Evolutionary conservation across 2,329 filamentous ascomycete genomes (phyloP), one percentile per base, ranked within the genome.

Genomic region (Colletotrichum tamarilloi): DNA sequence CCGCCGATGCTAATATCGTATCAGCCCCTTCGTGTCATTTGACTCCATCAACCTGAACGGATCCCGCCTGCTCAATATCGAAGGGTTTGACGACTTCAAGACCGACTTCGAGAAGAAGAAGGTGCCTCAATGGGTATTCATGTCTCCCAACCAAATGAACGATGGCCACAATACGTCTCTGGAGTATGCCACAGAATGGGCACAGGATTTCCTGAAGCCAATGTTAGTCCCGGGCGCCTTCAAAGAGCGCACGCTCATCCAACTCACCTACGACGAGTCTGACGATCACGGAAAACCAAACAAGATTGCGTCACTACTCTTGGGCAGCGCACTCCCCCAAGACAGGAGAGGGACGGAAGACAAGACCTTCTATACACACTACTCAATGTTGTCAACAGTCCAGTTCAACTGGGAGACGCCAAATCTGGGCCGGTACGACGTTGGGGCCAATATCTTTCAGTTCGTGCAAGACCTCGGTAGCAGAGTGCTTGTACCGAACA

Each of bases 51-150:
- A 80, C 68, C 77, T 76, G 53, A 77, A 84, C 32, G 84, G 83
- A 3, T 76, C 76, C 62, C 87, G 92, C 24, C 84, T 92, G 2
- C 84, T 86, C 46, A 87, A 89, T 74, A 86, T 92, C 76, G 91
- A 92, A 80, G 92, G 91, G 74, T 88, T 93, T 76, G 86, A 86
- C 28, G 84, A 87, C 68, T 93, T 94, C 81, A 82, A 89, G 52
- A 81, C 84, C 8, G 91, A 93, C 75, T 81, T 93, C 28, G 81
- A 84, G 30, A 84, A 84, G 56, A 82, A 90, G 74, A 81, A 82
- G 9, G 85, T 94, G 12, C 92, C 92, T 3, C 92, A 94, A 80
- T 93, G 91, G 82, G 86, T 88, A 52, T 90, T 91, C 80, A 87
- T 92, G 80, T 88, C 88, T 0, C 91, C 90, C 0, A 88, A 92